Percentiles rank a stretch among this genome's conserved stretches.
phyloP scores from a whole-genome alignment of 306 rosid species.

The Cyclanthera cordifolia region DNA sequence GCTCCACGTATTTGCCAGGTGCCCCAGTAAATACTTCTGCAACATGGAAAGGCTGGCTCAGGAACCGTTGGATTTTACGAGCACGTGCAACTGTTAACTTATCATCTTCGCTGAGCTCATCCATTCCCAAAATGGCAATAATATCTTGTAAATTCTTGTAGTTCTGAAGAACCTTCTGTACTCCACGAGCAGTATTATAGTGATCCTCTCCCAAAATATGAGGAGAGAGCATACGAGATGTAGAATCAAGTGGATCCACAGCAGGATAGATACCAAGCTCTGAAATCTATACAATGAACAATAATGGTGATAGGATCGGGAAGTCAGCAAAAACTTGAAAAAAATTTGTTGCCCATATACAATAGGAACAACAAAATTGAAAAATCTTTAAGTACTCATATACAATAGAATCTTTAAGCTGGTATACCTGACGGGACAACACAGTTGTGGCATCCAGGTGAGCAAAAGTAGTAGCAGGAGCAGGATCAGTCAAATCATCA shows the following conservation, averaged over 20 bases:
- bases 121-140: slow-evolving; percentile 99
- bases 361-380: not conserved
- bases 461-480: slow-evolving; percentile 98
- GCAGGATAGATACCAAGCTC: slow-evolving; percentile 99
- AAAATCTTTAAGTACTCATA: not conserved
- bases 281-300: slow-evolving; percentile 48
- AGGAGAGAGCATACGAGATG: slow-evolving; percentile 99
- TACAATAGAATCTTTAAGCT: not conserved
- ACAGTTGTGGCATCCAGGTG: slow-evolving; percentile 99
- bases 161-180: slow-evolving; percentile 85
- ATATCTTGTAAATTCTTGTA: slow-evolving; percentile 99
- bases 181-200: slow-evolving; percentile 96
- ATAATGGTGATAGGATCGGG: not conserved
- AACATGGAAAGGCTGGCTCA: slow-evolving; percentile 99
- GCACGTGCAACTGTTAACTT: slow-evolving; percentile 97
- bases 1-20: slow-evolving; percentile 90
- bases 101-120: slow-evolving; percentile 98
- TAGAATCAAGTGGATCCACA: slow-evolving; percentile 90
- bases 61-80: slow-evolving; percentile 66
- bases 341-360: not conserved
- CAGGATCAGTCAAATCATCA: slow-evolving; percentile 99
- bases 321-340: not conserved
- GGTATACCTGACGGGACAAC: slow-evolving; percentile 76
- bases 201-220: slow-evolving; percentile 85
- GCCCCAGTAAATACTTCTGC: slow-evolving; percentile 99